These are phyloP conservation scores for Phytophthora tentaculata DNA, from an alignment of 352 stramenopile species.

Conservation along the genomic window DNA sequence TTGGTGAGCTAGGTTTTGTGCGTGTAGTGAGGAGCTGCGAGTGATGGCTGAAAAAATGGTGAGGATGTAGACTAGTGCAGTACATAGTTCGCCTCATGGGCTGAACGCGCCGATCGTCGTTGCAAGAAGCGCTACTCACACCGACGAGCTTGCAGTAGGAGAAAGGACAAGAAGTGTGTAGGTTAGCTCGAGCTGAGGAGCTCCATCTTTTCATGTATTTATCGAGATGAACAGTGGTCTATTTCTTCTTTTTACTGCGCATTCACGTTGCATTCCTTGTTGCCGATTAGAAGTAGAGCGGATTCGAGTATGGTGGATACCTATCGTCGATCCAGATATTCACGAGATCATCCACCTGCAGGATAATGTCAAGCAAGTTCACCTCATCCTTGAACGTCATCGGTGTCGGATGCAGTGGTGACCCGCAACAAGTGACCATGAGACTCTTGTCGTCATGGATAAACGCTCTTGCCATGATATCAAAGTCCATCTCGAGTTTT, in stretches of 20 bases:
- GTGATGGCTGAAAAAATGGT: constrained; percentile 1
- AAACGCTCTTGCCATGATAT: constrained; percentile 68
- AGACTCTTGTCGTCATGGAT: constrained; percentile 56
- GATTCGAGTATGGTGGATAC: constrained; percentile 74
- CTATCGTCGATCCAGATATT: constrained; percentile 81
- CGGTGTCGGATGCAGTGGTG: constrained; percentile 59
- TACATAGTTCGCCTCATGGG: constrained; percentile 24
- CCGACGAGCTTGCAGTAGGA: constrained; percentile 17
- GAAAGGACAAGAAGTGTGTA: neutral
- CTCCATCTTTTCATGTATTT: constrained; percentile 27
- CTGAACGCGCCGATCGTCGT: constrained; percentile 18
- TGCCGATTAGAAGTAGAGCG: constrained; percentile 60
- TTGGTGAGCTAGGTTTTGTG: constrained; percentile 16
- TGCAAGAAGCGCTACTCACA: constrained; percentile 19
- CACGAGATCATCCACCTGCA: constrained; percentile 72
- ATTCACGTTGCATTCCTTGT: no score
- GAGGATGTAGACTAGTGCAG: constrained; percentile 27
- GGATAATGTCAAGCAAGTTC: constrained; percentile 59
- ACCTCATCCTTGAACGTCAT: constrained; percentile 67
- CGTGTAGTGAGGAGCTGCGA: constrained; percentile 8
- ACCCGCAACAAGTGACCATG: constrained; percentile 61
- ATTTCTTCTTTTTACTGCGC: constrained; percentile 11
- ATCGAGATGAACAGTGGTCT: constrained; percentile 24
- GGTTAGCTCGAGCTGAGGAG: neutral
- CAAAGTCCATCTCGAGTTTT: constrained; percentile 61